Percentiles rank a stretch among this genome's conserved stretches.
These are phyloP conservation scores for Amanita polypyramis DNA, from an alignment of 768 basidiomycete genomes.

Conservation along the genomic window DNA sequence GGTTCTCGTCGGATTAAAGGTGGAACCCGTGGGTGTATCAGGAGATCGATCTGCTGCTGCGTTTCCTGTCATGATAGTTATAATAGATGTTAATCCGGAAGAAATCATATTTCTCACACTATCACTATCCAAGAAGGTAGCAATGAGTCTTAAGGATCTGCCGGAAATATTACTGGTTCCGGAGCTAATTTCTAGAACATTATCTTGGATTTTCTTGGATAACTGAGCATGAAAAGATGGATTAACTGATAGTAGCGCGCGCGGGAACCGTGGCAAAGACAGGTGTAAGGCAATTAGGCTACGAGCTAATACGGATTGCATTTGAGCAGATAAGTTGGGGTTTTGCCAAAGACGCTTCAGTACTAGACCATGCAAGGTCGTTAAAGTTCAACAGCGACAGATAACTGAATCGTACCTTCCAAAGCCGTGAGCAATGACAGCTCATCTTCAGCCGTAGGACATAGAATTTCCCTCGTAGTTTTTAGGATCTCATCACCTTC, in stretches of 20 bases:
- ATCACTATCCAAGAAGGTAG: slow-evolving; percentile 19
- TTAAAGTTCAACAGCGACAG: neutral
- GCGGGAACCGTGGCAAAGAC: slow-evolving; percentile 44
- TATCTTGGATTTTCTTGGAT: slow-evolving; percentile 31
- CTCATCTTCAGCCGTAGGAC: slow-evolving; percentile 38
- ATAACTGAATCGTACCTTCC: slow-evolving; percentile 35
- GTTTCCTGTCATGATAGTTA: slow-evolving; percentile 9
- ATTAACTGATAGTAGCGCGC: slow-evolving; percentile 44
- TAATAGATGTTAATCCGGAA: neutral
- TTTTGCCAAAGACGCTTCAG: slow-evolving; percentile 37
- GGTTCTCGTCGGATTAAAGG: slow-evolving; percentile 63
- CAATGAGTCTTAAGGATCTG: slow-evolving; percentile 47
- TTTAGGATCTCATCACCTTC: slow-evolving; percentile 71
- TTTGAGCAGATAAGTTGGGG: slow-evolving; percentile 36
- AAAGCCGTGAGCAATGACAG: slow-evolving; percentile 42
- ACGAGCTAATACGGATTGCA: slow-evolving; percentile 50
- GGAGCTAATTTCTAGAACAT: slow-evolving; percentile 37
- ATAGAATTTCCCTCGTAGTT: slow-evolving; percentile 33
- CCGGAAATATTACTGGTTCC: slow-evolving; percentile 52
- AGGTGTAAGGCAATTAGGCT: slow-evolving; percentile 47
- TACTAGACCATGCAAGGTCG: slow-evolving; percentile 26
- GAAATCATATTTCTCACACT: neutral
- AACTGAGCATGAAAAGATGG: slow-evolving; percentile 35
- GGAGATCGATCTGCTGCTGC: slow-evolving; percentile 39
- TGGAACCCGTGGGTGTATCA: slow-evolving; percentile 75